Evolutionary conservation across 768 basidiomycete species (phyloP).

Genomic region (Rhizopogon vinicolor): DNA sequence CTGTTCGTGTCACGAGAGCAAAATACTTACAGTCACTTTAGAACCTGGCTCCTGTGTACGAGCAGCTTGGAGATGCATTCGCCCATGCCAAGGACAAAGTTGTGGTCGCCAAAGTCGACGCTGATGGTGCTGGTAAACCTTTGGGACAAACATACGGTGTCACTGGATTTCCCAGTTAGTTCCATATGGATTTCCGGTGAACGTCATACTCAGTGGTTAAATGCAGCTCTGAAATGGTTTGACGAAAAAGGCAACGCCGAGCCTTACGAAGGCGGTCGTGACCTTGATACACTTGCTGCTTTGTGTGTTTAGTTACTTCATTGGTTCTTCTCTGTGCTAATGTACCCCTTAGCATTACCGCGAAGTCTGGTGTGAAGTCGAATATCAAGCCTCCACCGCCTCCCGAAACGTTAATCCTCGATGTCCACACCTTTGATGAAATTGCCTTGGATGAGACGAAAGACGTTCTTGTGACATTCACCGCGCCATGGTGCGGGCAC

Average conservation of each 20-base stretch:
- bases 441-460: constrained; percentile 68
- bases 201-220: constrained; percentile 7
- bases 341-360: constrained; percentile 49
- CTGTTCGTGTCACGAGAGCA: neutral
- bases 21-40: constrained; percentile 22
- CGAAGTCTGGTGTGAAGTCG: constrained; percentile 79
- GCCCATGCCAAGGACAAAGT: constrained; percentile 76
- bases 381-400: constrained; percentile 83
- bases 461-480: constrained; percentile 83
- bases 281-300: constrained; percentile 67
- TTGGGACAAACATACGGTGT: constrained; percentile 78
- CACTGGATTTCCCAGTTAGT: constrained; percentile 81
- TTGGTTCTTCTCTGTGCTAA: neutral
- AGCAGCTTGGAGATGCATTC: constrained; percentile 88
- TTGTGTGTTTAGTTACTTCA: constrained; percentile 50
- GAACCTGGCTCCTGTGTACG: constrained; percentile 87
- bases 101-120: constrained; percentile 87
- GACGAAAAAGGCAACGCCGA: constrained; percentile 59
- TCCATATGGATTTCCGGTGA: neutral
- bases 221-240: constrained; percentile 88
- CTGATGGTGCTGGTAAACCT: constrained; percentile 79
- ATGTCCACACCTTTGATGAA: constrained; percentile 69
- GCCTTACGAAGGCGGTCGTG: constrained; percentile 74
- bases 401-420: constrained; percentile 62
- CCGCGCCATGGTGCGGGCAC: constrained; percentile 88